Conservation (phyloP, 106 monocot species). For the Allium sativum region DNA sequence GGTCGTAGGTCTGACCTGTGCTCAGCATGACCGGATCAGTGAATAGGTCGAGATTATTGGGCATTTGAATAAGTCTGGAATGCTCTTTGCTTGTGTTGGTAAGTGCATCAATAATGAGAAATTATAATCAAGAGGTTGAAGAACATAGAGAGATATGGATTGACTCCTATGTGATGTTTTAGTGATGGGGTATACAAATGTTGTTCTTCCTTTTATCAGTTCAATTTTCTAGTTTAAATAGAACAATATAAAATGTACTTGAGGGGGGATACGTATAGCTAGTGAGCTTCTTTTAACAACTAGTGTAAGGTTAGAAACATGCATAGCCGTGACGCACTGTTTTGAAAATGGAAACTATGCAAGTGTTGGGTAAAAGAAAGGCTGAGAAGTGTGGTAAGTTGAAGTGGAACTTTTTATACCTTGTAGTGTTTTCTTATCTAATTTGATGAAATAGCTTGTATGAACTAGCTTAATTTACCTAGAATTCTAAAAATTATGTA, state of each 20-base stretch:
- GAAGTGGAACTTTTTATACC: conserved; percentile 1
- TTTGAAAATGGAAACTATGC: too few relatives aligned
- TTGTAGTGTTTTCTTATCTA: too few relatives aligned
- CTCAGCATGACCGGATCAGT: conserved; percentile 15
- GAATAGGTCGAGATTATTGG: conserved; percentile 14
- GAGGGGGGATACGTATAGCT: background rate
- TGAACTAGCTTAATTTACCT: too few relatives aligned
- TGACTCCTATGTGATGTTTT: background rate
- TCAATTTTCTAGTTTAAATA: background rate
- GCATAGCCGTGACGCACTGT: too few relatives aligned
- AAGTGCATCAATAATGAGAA: background rate
- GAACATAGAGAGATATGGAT: background rate
- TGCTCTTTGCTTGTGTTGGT: background rate
- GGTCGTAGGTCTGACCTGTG: conserved; percentile 13
- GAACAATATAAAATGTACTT: background rate
- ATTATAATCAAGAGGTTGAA: background rate
- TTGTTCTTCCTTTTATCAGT: background rate
- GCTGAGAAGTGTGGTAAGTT: background rate
- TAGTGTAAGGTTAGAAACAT: background rate
- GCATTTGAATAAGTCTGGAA: conserved; percentile 8
- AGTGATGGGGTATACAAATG: background rate
- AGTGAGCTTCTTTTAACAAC: background rate
- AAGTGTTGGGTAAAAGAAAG: too few relatives aligned
- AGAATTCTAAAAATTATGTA: too few relatives aligned
- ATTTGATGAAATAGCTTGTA: too few relatives aligned